Conservation (phyloP, 345 rosid genomes). For the Abelmoschus esculentus region DNA sequence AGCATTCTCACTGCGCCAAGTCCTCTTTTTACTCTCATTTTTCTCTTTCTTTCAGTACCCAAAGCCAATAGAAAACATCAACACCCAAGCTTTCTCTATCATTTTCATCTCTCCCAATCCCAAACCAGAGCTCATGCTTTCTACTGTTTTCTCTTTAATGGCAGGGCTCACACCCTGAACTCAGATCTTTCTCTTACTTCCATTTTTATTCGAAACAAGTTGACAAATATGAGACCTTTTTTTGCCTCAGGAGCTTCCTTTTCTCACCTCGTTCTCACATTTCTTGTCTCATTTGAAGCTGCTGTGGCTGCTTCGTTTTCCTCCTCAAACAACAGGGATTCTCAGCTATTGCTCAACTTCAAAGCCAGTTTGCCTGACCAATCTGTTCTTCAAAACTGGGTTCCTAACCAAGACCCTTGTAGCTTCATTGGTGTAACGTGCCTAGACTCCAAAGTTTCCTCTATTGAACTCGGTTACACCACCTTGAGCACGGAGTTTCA, state of each 20-base stretch:
- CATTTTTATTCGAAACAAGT: neutral
- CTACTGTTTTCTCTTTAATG: constrained; percentile 32
- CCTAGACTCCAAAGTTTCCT: constrained; percentile 43
- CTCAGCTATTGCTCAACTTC: constrained; percentile 54
- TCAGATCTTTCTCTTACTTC: neutral
- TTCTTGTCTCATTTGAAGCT: constrained; percentile 17
- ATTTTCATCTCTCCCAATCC: constrained; percentile 4
- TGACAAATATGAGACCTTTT: constrained; percentile 19
- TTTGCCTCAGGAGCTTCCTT: neutral
- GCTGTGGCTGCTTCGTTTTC: neutral
- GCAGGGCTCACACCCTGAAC: constrained; percentile 36
- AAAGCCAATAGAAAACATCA: neutral
- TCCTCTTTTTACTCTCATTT: constrained; percentile 29
- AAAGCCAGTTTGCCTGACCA: constrained; percentile 43
- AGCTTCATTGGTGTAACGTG: constrained; percentile 59
- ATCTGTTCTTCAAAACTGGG: constrained; percentile 48
- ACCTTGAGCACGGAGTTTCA: constrained; percentile 45
- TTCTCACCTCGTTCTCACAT: constrained; percentile 23
- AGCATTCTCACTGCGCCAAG: constrained; percentile 40
- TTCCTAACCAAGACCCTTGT: constrained; percentile 54
- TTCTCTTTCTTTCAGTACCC: neutral
- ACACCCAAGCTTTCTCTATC: neutral
- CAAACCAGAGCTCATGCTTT: constrained; percentile 18
- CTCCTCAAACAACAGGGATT: constrained; percentile 29
- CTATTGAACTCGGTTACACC: constrained; percentile 45